Conservation (phyloP, 2,329 filamentous ascomycete species). For the Neonectria neomacrospora region DNA sequence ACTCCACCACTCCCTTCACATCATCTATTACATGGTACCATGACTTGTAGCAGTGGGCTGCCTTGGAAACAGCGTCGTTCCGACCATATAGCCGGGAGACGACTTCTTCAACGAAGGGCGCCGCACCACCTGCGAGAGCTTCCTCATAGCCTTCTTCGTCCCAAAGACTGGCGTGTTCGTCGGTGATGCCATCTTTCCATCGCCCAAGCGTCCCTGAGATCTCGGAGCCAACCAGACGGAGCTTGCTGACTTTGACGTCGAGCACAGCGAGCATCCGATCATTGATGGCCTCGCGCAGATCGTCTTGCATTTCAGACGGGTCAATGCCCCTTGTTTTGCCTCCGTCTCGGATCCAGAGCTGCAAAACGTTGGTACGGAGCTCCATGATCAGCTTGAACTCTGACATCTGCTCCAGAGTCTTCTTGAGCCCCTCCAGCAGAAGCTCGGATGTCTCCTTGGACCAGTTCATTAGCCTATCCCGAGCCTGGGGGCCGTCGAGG, state of each 20-base stretch:
- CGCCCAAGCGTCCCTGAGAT: constrained; percentile 69
- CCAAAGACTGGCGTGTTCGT: constrained; percentile 72
- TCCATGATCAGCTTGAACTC: constrained; percentile 77
- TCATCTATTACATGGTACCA: constrained; percentile 82
- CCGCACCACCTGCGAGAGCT: constrained; percentile 73
- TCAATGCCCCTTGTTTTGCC: constrained; percentile 74
- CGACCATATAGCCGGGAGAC: constrained; percentile 77
- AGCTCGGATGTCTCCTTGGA: constrained; percentile 68
- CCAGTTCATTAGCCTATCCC: constrained; percentile 72
- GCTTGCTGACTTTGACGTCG: constrained; percentile 69
- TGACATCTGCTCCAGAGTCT: constrained; percentile 66
- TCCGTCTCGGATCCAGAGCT: constrained; percentile 79
- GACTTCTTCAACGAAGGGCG: constrained; percentile 75
- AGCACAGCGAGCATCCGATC: constrained; percentile 72
- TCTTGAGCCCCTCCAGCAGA: constrained; percentile 70
- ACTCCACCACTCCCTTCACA: constrained; percentile 70
- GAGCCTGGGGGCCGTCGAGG: constrained; percentile 68
- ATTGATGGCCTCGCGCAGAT: constrained; percentile 76
- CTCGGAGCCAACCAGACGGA: constrained; percentile 73
- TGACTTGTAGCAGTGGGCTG: constrained; percentile 71
- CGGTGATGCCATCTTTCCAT: constrained; percentile 67
- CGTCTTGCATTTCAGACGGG: constrained; percentile 73
- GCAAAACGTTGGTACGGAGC: constrained; percentile 75
- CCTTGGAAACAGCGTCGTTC: constrained; percentile 71
- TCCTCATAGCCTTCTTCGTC: constrained; percentile 69